These are phyloP conservation scores for Penicillium sp. DNA, from an alignment of 2,329 filamentous ascomycete species.

Conservation along the genomic window DNA sequence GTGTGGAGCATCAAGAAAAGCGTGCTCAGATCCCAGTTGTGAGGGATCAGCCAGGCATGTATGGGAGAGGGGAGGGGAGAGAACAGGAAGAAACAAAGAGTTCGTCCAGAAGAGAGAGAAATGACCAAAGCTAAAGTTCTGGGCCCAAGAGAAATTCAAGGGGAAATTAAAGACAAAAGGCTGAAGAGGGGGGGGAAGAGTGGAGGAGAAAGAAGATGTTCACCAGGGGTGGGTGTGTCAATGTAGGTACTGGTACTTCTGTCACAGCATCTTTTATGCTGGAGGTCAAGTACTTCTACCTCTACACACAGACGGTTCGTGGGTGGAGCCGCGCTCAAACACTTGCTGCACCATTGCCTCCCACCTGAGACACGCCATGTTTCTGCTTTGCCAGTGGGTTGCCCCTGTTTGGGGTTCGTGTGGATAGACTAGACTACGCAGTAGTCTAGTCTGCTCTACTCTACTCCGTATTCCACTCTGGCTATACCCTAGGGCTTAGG, in stretches of 20 bases:
- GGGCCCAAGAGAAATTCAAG: constrained; percentile 3
- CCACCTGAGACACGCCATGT: constrained; percentile 41
- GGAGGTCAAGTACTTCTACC: too few species aligned
- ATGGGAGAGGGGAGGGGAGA: background rate
- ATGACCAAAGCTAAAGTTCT: background rate
- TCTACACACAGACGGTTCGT: too few species aligned
- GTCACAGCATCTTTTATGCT: too few species aligned
- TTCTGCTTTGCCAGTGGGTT: constrained; percentile 26
- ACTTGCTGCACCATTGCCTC: constrained; percentile 8
- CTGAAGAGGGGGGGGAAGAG: constrained; percentile 12
- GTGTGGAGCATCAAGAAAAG: constrained; percentile 1
- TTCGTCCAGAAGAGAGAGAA: background rate
- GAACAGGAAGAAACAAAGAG: constrained; percentile 6
- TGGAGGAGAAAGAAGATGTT: constrained; percentile 15
- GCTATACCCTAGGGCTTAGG: too few species aligned
- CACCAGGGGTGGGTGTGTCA: constrained; percentile 7
- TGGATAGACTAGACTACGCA: too few species aligned
- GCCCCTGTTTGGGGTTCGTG: background rate
- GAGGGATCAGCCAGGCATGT: constrained; percentile 2
- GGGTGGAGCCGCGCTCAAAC: constrained; percentile 22
- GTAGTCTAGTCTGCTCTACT: too few species aligned
- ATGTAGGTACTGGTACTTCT: too few species aligned
- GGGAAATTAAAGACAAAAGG: constrained; percentile 17
- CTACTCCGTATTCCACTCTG: too few species aligned
- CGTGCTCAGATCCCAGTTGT: constrained; percentile 10